Base-by-base conservation (phyloP, 352 stramenopile species). In the Phytophthora sansomeana region DNA sequence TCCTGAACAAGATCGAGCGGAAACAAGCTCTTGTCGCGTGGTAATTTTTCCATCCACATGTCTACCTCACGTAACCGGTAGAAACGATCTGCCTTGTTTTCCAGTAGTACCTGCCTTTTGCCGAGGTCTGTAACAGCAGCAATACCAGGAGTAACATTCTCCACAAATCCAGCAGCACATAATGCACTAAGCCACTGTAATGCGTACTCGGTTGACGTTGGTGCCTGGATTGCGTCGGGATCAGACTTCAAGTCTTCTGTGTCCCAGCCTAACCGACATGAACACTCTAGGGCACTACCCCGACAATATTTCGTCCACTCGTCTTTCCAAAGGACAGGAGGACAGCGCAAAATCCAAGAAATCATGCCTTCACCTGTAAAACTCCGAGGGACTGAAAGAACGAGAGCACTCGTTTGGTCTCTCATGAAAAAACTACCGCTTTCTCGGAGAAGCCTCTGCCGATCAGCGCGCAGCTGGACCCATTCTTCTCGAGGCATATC, bases 311-410 rank as follows among this genome's bases (percentile, higher is more conserved):
- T 76, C 5, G 28, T 69, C 84, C 84, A 91, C 33, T 67, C 39
- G 35, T 91, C 84, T 21, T 80, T 47, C 77, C 78, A 89, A 1
- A 92, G 55, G 4, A 90, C 60, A 9, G 59, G 7, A 10, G 83
- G 77, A 1, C 17, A 46, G 7, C 81, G 74, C 10, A 75, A 48
- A 17, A 92, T 85, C 84, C 84, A 92, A 33, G 67, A 71, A 26
- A 90, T 58, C 58, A 92, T 86, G 1, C 81, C 84, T 57, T 89
- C 75, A 5, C 84, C 84, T 1, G 81, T 88, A 33, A 92, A 88
- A 30, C 76, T 88, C 7, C 63, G 75, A 11, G 78, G 65, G 6
- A 83, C 58, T 2, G 52, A 64, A 21, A 89, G 28, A 13, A 83
- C 52, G 0, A 83, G 39, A 4, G 64, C 43, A 16, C 33, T 86